These are phyloP conservation scores for Leishmania tropica DNA, from an alignment of 208 protist genomes.

Conservation along the genomic window DNA sequence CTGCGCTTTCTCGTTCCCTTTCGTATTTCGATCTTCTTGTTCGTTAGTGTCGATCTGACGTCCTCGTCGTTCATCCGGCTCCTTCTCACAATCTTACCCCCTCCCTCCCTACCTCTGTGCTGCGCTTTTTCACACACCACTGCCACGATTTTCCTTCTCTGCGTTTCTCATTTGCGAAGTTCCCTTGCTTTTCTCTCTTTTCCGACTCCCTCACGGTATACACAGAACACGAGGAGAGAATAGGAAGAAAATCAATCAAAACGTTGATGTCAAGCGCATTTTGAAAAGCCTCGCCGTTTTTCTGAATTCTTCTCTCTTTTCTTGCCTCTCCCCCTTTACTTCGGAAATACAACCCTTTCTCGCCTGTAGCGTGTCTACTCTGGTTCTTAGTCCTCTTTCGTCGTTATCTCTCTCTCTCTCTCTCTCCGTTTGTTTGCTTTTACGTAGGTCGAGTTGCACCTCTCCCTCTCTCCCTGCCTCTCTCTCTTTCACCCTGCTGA, in stretches of 20 bases:
- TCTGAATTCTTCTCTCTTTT: neutral
- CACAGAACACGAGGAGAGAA: slow-evolving; percentile 6
- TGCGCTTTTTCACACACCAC: neutral
- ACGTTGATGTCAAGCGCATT: neutral
- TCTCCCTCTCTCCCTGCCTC: neutral
- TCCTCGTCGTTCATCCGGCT: neutral
- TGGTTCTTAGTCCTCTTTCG: slow-evolving; percentile 1
- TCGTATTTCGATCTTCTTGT: neutral
- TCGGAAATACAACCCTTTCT: neutral
- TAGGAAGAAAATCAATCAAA: neutral
- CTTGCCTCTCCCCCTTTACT: neutral
- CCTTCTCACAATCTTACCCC: neutral
- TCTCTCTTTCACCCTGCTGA: slow-evolving; percentile 1
- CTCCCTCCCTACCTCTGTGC: neutral
- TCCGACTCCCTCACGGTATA: slow-evolving; percentile 2
- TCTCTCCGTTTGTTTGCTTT: slow-evolving; percentile 1
- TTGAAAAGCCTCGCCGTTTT: neutral
- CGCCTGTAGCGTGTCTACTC: neutral
- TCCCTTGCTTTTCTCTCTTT: slow-evolving; percentile 4
- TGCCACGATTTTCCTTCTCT: neutral
- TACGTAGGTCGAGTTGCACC: neutral
- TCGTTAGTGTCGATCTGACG: slow-evolving; percentile 1
- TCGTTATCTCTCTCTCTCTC: neutral
- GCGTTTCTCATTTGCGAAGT: neutral
- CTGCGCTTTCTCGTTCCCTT: neutral